Evolutionary conservation across 176 grass and related monocot species (phyloP).

Genomic region (Microstegium vimineum): DNA sequence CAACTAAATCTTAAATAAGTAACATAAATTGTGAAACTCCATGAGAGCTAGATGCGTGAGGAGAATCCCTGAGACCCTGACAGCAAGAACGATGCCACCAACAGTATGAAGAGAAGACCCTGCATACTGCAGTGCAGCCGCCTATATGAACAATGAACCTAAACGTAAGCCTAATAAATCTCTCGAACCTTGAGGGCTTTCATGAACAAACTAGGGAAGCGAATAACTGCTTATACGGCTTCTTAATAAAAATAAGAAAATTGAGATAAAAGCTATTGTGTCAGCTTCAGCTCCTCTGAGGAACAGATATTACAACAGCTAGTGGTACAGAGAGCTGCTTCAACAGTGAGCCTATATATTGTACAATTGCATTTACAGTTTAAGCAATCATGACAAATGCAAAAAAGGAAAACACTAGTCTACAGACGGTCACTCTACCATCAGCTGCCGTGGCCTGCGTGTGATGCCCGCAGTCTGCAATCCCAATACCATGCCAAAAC

Average conservation of each 20-base stretch:
- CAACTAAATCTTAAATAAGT: no score
- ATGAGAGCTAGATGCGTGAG: no score
- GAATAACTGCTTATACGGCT: no score
- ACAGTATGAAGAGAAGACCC: neutral
- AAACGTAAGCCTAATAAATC: neutral
- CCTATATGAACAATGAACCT: neutral
- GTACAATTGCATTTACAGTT: constrained; percentile 33
- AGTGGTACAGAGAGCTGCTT: neutral
- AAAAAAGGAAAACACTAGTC: neutral
- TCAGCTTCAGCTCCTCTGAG: no score
- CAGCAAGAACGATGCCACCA: neutral
- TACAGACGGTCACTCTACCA: neutral
- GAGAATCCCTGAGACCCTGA: no score
- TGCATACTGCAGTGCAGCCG: no score
- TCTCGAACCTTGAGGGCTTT: neutral
- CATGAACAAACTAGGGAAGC: neutral
- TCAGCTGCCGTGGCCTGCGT: neutral
- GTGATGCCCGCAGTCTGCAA: neutral
- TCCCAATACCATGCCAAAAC: constrained; percentile 1
- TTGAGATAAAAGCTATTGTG: neutral
- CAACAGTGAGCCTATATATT: neutral
- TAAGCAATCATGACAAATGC: constrained; percentile 8
- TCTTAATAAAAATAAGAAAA: neutral
- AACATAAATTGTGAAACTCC: neutral
- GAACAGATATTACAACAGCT: neutral